Evolutionary conservation across 2,329 filamentous ascomycete species (phyloP).

Genomic region (Lachnellula subtilissima): DNA sequence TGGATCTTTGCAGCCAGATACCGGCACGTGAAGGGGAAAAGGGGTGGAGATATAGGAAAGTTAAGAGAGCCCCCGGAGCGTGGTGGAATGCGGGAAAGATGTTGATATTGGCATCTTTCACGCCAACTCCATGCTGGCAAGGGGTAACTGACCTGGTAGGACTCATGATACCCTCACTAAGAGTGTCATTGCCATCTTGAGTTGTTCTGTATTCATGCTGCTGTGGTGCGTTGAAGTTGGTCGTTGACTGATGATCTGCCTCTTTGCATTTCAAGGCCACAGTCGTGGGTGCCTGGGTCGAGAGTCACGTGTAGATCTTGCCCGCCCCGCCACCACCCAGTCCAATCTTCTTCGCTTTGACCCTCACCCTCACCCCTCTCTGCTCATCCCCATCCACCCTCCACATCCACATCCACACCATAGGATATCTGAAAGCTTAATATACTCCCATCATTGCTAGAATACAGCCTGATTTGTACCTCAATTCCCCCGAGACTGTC

Average conservation of each 20-base stretch:
- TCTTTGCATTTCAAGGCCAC: too few relatives aligned
- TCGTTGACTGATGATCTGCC: background rate
- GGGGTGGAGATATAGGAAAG: conserved; percentile 8
- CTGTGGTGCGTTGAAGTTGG: conserved; percentile 5
- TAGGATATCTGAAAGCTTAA: too few relatives aligned
- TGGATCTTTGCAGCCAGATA: conserved; percentile 1
- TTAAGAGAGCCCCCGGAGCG: conserved; percentile 2
- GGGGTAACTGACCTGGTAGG: conserved; percentile 11
- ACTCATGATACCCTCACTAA: conserved; percentile 1
- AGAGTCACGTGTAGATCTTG: too few relatives aligned
- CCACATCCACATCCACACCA: too few relatives aligned
- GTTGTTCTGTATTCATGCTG: conserved; percentile 20
- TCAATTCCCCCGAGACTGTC: too few relatives aligned
- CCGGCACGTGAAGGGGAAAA: conserved; percentile 4
- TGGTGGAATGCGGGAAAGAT: conserved; percentile 5
- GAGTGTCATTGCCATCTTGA: conserved; percentile 8
- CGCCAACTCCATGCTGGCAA: conserved; percentile 18
- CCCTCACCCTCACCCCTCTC: too few relatives aligned
- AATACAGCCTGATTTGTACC: too few relatives aligned
- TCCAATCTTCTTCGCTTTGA: too few relatives aligned
- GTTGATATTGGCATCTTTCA: conserved; percentile 15
- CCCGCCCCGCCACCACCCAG: too few relatives aligned
- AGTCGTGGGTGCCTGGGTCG: too few relatives aligned
- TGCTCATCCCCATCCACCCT: too few relatives aligned
- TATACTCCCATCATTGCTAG: too few relatives aligned